Conservation (phyloP, 2,329 filamentous ascomycete genomes). For the Pyrenophora seminiperda region DNA sequence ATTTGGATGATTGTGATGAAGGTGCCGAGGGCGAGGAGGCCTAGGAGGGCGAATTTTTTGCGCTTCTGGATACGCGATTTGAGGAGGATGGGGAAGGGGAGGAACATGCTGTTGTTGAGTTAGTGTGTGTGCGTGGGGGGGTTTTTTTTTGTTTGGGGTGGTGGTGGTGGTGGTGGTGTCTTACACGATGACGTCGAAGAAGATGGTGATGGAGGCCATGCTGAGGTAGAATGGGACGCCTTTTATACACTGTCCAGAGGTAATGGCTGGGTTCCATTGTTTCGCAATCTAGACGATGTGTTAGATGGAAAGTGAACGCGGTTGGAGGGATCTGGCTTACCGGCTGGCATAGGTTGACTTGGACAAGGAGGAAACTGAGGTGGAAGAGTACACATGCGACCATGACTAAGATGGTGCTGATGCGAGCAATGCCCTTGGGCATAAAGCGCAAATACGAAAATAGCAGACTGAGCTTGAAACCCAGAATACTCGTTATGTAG, state of each 20-base stretch:
- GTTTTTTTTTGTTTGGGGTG: no score
- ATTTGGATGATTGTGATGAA: constrained; percentile 26
- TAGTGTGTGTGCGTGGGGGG: background rate
- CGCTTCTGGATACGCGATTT: constrained; percentile 19
- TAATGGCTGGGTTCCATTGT: constrained; percentile 21
- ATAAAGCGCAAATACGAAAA: constrained; percentile 23
- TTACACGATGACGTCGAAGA: constrained; percentile 20
- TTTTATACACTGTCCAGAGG: constrained; percentile 15
- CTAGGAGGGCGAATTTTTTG: constrained; percentile 15
- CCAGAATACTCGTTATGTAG: constrained; percentile 23
- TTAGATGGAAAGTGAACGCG: background rate
- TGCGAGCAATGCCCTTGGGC: constrained; percentile 19
- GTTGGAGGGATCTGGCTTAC: background rate
- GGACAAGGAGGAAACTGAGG: constrained; percentile 16
- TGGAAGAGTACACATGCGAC: constrained; percentile 19
- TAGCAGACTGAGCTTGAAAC: constrained; percentile 23
- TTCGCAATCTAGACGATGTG: constrained; percentile 4
- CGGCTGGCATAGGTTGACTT: constrained; percentile 22
- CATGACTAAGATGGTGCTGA: constrained; percentile 13
- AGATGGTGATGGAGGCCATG: constrained; percentile 20
- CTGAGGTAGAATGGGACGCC: constrained; percentile 22
- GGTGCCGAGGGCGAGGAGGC: constrained; percentile 17
- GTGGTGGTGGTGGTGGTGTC: background rate
- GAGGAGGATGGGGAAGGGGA: constrained; percentile 21
- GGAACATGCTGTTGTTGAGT: constrained; percentile 14